Percentiles rank a stretch among this genome's conserved stretches.
Conservation (phyloP, 352 stramenopile species). For the Pythium sp. region DNA sequence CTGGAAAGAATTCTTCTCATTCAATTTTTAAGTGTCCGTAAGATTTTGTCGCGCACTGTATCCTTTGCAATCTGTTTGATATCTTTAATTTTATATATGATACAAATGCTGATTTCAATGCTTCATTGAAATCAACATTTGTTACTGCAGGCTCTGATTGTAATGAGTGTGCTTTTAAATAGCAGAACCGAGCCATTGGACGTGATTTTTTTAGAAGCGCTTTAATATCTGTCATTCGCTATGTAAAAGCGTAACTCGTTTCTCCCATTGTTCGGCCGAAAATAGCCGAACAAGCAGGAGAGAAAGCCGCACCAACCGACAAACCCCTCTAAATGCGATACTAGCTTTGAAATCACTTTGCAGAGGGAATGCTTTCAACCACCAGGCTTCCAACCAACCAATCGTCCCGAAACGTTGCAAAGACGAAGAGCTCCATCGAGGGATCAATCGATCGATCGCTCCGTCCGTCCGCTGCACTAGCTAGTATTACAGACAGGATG, state of each 20-base stretch:
- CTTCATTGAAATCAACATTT: too few species aligned
- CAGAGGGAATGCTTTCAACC: not conserved
- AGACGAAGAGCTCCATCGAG: not conserved
- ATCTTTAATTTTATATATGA: too few species aligned
- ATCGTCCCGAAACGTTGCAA: constrained; percentile 17
- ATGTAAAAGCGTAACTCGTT: not conserved
- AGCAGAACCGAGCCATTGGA: not conserved
- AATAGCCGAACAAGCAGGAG: not conserved
- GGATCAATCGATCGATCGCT: constrained; percentile 7
- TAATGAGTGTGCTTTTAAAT: not conserved
- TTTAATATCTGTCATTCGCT: not conserved
- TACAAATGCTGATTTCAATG: too few species aligned
- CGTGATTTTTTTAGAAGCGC: not conserved
- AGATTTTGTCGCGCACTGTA: too few species aligned
- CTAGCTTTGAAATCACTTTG: not conserved
- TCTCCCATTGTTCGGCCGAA: not conserved
- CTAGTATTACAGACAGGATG: constrained; percentile 16
- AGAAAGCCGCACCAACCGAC: not conserved
- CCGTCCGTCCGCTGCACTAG: not conserved
- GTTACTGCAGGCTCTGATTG: too few species aligned
- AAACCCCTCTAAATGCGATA: not conserved
- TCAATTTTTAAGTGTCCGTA: too few species aligned
- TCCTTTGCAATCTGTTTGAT: too few species aligned
- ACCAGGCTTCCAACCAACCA: constrained; percentile 6
- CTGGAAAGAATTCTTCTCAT: too few species aligned